These are phyloP conservation scores for Vitis cinerea DNA, from an alignment of 164 flowering plant genomes.

Conservation along the genomic window DNA sequence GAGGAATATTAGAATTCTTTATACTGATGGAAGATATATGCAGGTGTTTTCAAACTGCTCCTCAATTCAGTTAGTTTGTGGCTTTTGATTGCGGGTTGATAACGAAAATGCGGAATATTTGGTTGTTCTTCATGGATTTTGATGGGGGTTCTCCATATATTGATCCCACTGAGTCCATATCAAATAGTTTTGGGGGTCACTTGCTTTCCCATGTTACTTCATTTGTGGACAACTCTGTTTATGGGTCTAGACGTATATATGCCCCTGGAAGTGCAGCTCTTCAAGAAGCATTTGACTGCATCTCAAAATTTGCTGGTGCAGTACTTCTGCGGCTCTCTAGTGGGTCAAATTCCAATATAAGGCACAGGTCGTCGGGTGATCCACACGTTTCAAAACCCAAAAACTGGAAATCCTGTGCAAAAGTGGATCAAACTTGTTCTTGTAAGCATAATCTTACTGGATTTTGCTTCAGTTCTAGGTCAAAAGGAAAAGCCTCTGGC, in stretches of 20 bases:
- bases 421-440: slow-evolving; percentile 29
- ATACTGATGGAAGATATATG: too few relatives aligned
- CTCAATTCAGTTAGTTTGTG: not conserved
- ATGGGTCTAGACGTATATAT: slow-evolving; percentile 26
- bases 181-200: slow-evolving; percentile 30
- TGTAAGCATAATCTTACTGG: slow-evolving; percentile 21
- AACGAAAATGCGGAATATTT: slow-evolving; percentile 42
- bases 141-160: slow-evolving; percentile 47
- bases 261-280: slow-evolving; percentile 59
- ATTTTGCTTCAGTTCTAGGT: slow-evolving; percentile 23
- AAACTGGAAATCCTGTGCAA: slow-evolving; percentile 26
- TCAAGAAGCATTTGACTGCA: slow-evolving; percentile 59
- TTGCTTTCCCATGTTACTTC: slow-evolving; percentile 36
- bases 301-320: slow-evolving; percentile 69
- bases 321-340: slow-evolving; percentile 42
- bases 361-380: slow-evolving; percentile 21
- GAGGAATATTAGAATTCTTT: too few relatives aligned
- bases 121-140: slow-evolving; percentile 46
- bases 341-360: slow-evolving; percentile 31
- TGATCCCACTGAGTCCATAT: slow-evolving; percentile 38
- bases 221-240: slow-evolving; percentile 39
- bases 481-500: slow-evolving; percentile 21
- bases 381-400: slow-evolving; percentile 19
- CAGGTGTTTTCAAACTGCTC: too few relatives aligned
- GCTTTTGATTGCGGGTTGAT: not conserved